A percentile compares a stretch with the other conserved stretches of the same genome.
These are phyloP conservation scores for Zasmidium cellare DNA, from an alignment of 2,329 filamentous ascomycete genomes.

Conservation along the genomic window DNA sequence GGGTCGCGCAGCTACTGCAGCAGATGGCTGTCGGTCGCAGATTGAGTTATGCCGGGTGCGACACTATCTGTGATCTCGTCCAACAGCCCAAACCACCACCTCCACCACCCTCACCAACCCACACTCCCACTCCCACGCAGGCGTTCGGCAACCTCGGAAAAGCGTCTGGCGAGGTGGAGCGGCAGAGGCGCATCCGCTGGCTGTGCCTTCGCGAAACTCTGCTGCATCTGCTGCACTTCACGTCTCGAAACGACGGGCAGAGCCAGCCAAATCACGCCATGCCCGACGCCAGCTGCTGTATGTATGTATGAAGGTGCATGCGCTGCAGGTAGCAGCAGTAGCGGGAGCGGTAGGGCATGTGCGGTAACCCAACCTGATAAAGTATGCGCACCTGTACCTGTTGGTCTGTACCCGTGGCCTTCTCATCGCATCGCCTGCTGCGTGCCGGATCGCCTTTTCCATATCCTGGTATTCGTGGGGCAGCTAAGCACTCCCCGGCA, in stretches of 20 bases:
- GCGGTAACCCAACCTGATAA: slow-evolving; percentile 5
- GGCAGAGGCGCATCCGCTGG: neutral
- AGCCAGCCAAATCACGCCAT: neutral
- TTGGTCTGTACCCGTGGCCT: neutral
- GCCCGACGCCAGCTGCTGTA: neutral
- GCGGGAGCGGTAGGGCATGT: too few relatives aligned
- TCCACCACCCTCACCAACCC: too few relatives aligned
- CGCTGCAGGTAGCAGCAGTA: too few relatives aligned
- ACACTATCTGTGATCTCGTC: slow-evolving; percentile 1
- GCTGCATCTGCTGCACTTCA: neutral
- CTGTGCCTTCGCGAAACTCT: slow-evolving; percentile 2
- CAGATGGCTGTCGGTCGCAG: slow-evolving; percentile 5
- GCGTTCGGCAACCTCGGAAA: neutral
- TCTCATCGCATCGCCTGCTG: neutral
- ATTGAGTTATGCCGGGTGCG: slow-evolving; percentile 3
- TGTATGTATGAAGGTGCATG: too few relatives aligned
- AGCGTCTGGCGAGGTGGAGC: neutral
- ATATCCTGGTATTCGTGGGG: neutral
- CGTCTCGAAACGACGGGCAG: neutral
- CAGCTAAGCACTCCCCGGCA: slow-evolving; percentile 7
- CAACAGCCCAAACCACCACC: neutral
- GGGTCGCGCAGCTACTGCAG: neutral
- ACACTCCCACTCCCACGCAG: too few relatives aligned
- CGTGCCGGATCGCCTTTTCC: neutral
- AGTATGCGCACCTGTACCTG: slow-evolving; percentile 2